phyloP scores from a whole-genome alignment of 495 filamentous ascomycete genomes.

The Penicillium turbatum region DNA sequence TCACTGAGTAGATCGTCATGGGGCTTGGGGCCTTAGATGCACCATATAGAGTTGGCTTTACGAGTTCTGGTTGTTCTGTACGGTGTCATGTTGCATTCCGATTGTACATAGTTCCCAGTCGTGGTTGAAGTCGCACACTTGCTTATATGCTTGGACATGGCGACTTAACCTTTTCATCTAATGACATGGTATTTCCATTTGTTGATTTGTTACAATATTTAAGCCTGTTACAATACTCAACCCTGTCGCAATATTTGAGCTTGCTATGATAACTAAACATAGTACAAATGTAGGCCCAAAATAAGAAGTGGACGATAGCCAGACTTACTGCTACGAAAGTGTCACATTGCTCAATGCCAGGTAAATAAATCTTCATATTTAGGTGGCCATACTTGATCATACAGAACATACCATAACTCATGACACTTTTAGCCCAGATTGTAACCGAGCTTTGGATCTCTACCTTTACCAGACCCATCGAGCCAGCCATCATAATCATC shows the following conservation, averaged over 20 bases:
- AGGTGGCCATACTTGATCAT: conserved; percentile 22
- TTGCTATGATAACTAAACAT: no score
- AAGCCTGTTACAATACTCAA: no score
- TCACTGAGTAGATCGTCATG: conserved; percentile 20
- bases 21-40: background rate
- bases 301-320: no score
- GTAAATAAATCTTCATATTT: background rate
- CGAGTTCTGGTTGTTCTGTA: conserved; percentile 10
- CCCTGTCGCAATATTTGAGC: no score
- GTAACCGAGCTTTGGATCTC: conserved; percentile 18
- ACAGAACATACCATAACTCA: conserved; percentile 30
- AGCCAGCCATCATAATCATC: conserved; percentile 21
- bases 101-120: conserved; percentile 27
- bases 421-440: conserved; percentile 29
- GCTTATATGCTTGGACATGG: conserved; percentile 9
- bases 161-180: conserved; percentile 14
- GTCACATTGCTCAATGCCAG: no score
- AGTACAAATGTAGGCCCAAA: no score
- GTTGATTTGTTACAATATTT: no score
- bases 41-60: conserved; percentile 22
- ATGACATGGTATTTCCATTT: conserved; percentile 14
- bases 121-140: conserved; percentile 4
- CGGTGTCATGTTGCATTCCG: conserved; percentile 20
- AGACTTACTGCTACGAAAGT: no score
- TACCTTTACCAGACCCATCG: conserved; percentile 22